These are phyloP conservation scores for Areca catechu DNA, from an alignment of 176 grass and related monocot genomes.

Conservation along the genomic window DNA sequence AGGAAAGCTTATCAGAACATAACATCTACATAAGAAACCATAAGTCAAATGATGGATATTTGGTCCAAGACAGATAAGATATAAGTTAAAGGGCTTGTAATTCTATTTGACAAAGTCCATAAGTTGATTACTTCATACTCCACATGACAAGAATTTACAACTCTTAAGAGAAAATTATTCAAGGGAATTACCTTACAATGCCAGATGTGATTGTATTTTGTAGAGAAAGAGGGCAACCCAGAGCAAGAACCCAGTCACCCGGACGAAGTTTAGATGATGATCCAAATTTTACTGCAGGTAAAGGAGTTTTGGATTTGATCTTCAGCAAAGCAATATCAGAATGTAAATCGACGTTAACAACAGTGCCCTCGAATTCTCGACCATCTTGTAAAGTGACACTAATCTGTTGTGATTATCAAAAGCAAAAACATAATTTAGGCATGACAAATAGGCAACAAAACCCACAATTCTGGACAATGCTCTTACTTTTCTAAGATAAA, in stretches of 20 bases:
- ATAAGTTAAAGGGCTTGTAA: too few relatives aligned
- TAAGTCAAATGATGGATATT: too few relatives aligned
- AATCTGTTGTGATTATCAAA: slow-evolving; percentile 41
- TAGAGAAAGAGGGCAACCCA: slow-evolving; percentile 69
- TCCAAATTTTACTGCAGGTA: slow-evolving; percentile 68
- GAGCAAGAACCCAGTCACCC: slow-evolving; percentile 72
- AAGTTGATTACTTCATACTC: too few relatives aligned
- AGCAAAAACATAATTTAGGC: not conserved
- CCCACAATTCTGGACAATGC: not conserved
- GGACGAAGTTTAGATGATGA: slow-evolving; percentile 51
- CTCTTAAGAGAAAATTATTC: too few relatives aligned
- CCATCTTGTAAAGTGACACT: slow-evolving; percentile 87
- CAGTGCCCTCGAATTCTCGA: slow-evolving; percentile 49
- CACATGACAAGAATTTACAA: too few relatives aligned
- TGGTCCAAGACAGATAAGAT: too few relatives aligned
- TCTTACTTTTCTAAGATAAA: too few relatives aligned
- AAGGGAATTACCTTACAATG: slow-evolving; percentile 61
- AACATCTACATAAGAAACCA: too few relatives aligned
- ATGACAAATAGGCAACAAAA: slow-evolving; percentile 14
- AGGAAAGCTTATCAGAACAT: too few relatives aligned
- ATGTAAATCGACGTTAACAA: slow-evolving; percentile 45
- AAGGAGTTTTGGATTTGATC: slow-evolving; percentile 62
- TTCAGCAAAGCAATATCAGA: slow-evolving; percentile 83
- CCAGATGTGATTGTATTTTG: slow-evolving; percentile 93
- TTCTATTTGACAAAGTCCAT: too few relatives aligned